These are phyloP conservation scores for Acacia pycnantha DNA, from an alignment of 331 rosid species.

Conservation along the genomic window DNA sequence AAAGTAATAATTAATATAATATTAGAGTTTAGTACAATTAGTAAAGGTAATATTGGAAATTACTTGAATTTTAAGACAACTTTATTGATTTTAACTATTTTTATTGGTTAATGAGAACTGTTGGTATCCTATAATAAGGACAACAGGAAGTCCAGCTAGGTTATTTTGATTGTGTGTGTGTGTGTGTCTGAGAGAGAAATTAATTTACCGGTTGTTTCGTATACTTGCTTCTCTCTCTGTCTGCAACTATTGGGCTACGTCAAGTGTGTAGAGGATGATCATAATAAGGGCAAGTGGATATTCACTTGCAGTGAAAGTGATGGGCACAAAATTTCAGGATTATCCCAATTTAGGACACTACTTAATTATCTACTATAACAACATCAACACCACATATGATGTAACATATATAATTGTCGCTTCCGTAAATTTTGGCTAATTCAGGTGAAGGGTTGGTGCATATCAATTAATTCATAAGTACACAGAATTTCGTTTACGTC, in stretches of 20 bases:
- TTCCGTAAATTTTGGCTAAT: neutral
- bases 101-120: too few relatives aligned
- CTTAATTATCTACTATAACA: neutral
- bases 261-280: neutral
- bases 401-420: neutral
- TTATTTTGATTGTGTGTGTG: neutral
- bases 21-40: too few relatives aligned
- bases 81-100: too few relatives aligned
- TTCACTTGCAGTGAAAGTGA: constrained; percentile 27
- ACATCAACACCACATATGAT: neutral
- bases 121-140: too few relatives aligned
- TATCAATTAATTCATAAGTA: neutral
- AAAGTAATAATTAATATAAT: too few relatives aligned
- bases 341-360: neutral
- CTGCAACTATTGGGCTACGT: constrained; percentile 32
- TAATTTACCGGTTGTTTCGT: constrained; percentile 48
- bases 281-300: constrained; percentile 3
- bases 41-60: too few relatives aligned
- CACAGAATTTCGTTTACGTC: neutral
- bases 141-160: too few relatives aligned
- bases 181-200: neutral
- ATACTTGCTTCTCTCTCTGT: constrained; percentile 10
- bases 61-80: too few relatives aligned
- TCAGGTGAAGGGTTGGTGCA: neutral
- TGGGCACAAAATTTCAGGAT: neutral